Conservation (phyloP, 768 basidiomycete genomes). For the Gloeostereum incarnatum region DNA sequence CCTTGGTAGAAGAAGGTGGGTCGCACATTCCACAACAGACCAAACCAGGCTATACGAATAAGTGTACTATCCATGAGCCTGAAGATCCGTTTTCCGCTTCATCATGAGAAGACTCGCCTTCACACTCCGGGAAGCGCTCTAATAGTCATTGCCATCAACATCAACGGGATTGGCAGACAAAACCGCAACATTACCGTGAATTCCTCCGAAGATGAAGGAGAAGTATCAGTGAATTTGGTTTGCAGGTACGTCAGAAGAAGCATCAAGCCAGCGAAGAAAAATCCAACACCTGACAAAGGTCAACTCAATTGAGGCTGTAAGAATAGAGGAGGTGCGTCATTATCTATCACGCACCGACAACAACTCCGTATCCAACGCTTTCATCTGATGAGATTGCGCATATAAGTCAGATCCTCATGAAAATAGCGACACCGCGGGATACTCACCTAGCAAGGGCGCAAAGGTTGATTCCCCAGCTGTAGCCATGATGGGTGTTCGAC, state of each 20-base stretch:
- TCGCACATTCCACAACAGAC: conserved; percentile 40
- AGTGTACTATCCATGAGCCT: not conserved
- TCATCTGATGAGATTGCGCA: conserved; percentile 26
- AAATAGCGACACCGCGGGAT: too few species aligned
- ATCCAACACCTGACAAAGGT: conserved; percentile 29
- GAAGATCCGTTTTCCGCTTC: not conserved
- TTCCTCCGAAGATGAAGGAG: conserved; percentile 37
- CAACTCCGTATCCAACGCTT: conserved; percentile 40
- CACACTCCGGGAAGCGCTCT: conserved; percentile 37
- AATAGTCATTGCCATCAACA: not conserved
- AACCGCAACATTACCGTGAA: conserved; percentile 24
- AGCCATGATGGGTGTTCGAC: too few species aligned
- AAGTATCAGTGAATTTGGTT: conserved; percentile 34
- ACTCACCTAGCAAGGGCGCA: too few species aligned
- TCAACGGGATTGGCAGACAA: not conserved
- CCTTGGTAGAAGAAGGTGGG: not conserved
- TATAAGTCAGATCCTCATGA: too few species aligned
- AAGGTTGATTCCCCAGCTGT: too few species aligned
- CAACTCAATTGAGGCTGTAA: not conserved
- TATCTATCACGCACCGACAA: conserved; percentile 24
- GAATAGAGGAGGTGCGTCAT: not conserved
- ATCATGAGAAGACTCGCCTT: conserved; percentile 19
- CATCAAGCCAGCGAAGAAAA: conserved; percentile 41
- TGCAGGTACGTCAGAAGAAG: conserved; percentile 33
- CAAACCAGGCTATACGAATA: conserved; percentile 27